Conservation (phyloP, 805 yeast genomes). For the Torulaspora microellipsoides region DNA sequence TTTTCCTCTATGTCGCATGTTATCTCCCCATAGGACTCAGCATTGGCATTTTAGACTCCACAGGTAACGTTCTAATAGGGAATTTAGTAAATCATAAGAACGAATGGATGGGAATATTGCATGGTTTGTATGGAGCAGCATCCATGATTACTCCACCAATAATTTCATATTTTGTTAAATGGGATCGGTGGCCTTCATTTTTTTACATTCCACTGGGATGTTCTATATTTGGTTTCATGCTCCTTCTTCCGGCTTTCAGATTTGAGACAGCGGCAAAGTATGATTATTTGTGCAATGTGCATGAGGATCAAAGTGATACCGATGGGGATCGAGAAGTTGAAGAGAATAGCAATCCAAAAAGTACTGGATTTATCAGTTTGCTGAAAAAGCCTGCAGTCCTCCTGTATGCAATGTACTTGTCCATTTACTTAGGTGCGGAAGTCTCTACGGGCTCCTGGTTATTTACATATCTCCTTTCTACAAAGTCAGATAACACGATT, state of each 20-base stretch:
- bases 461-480: conserved; percentile 54
- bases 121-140: conserved; percentile 69
- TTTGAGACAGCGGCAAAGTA: conserved; percentile 41
- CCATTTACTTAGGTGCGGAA: conserved; percentile 66
- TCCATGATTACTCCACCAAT: conserved; percentile 66
- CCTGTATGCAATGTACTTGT: conserved; percentile 50
- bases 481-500: conserved; percentile 44
- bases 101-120: conserved; percentile 55
- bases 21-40: conserved; percentile 34
- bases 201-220: conserved; percentile 34
- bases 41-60: conserved; percentile 34
- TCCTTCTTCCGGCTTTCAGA: conserved; percentile 42
- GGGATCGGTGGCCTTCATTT: conserved; percentile 30
- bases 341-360: conserved; percentile 15
- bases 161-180: conserved; percentile 42
- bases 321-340: conserved; percentile 5
- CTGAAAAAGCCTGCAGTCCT: conserved; percentile 36
- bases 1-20: conserved; percentile 23
- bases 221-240: conserved; percentile 33
- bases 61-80: conserved; percentile 33
- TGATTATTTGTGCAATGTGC: conserved; percentile 21
- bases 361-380: conserved; percentile 5
- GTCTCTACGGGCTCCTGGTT: conserved; percentile 69
- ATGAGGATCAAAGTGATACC: conserved; percentile 18
- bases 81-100: conserved; percentile 44